These are phyloP conservation scores for Pseudogymnoascus destructans DNA, from an alignment of 2,329 filamentous ascomycete genomes.

Conservation along the genomic window DNA sequence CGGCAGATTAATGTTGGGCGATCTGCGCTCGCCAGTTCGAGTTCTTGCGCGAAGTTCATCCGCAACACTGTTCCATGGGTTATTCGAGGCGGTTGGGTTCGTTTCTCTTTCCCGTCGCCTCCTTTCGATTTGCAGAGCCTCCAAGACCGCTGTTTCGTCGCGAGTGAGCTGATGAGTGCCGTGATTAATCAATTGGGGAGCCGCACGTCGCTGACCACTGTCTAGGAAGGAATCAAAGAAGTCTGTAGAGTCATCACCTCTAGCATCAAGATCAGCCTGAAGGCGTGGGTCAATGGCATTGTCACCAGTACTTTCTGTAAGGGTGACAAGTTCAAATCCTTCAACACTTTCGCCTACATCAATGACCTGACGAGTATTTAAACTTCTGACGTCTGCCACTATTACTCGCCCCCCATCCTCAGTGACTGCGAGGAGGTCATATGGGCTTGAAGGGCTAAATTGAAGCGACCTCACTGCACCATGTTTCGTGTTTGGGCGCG, in stretches of 20 bases:
- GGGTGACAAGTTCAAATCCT: constrained; percentile 29
- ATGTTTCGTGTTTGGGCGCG: constrained; percentile 52
- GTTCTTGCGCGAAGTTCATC: constrained; percentile 14
- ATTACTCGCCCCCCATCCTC: constrained; percentile 72
- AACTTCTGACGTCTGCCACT: constrained; percentile 57
- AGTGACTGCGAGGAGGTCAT: constrained; percentile 85
- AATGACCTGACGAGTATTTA: constrained; percentile 57
- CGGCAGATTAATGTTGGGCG: constrained; percentile 19
- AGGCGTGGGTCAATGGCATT: constrained; percentile 21
- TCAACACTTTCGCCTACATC: constrained; percentile 45
- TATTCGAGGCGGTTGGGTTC: constrained; percentile 12
- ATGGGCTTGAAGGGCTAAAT: constrained; percentile 73
- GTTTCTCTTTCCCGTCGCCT: constrained; percentile 29
- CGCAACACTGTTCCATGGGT: constrained; percentile 4
- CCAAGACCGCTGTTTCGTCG: constrained; percentile 43
- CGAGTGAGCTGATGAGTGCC: constrained; percentile 28
- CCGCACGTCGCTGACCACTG: background rate
- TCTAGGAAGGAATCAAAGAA: constrained; percentile 1
- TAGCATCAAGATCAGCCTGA: constrained; percentile 8
- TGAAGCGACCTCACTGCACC: constrained; percentile 84
- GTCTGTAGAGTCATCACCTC: background rate
- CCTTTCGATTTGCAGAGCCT: constrained; percentile 42
- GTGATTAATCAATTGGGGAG: background rate
- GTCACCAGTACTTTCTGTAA: constrained; percentile 19
- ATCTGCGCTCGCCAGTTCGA: constrained; percentile 15